Evolutionary conservation across 805 yeast species (phyloP), one percentile per base, ranked within the genome.

Genomic region (Saccharomycopsis capsularis): DNA sequence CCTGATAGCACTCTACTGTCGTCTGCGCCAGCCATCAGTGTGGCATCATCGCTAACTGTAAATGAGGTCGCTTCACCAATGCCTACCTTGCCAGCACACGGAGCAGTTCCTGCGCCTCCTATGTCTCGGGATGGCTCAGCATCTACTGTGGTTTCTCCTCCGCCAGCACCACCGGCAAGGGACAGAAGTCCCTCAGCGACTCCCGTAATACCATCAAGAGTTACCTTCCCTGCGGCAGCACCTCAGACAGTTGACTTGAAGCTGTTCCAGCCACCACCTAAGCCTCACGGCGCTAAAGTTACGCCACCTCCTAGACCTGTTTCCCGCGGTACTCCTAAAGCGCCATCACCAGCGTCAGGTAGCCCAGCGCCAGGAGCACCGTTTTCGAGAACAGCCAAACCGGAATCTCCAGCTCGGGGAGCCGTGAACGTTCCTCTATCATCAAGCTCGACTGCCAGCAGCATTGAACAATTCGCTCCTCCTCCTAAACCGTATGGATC

Each of bases 201-300:
- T n/a, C n/a, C n/a, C n/a, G n/a, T n/a, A n/a, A n/a, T n/a, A n/a
- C n/a, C n/a, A n/a, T n/a, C n/a, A n/a, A n/a, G n/a, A n/a, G n/a
- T n/a, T n/a, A n/a, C n/a, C n/a, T n/a, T n/a, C n/a, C n/a, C n/a
- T n/a, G n/a, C n/a, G n/a, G n/a, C n/a, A n/a, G n/a, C n/a, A n/a
- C n/a, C n/a, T n/a, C n/a, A n/a, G n/a, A n/a, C 11, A 15, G 23
- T 13, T 35, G 27, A 5, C 7, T 34, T 36, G 11, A 16, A 37
- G 2, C 30, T 43, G 2, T 40, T 55, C 29, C 43, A 44, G 22
- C 55, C 57, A 13, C 55, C 57, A 15, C 51, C 55, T 27, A 51
- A 50, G 34, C 56, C 56, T 11, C 40, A 51, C 40, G 42, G 54
- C 16, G 23, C 42, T 3, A 41, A 24, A 6, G 36, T 40, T 30